These are phyloP conservation scores for Trichoderma endophyticum DNA, from an alignment of 2,329 filamentous ascomycete species.

Conservation along the genomic window DNA sequence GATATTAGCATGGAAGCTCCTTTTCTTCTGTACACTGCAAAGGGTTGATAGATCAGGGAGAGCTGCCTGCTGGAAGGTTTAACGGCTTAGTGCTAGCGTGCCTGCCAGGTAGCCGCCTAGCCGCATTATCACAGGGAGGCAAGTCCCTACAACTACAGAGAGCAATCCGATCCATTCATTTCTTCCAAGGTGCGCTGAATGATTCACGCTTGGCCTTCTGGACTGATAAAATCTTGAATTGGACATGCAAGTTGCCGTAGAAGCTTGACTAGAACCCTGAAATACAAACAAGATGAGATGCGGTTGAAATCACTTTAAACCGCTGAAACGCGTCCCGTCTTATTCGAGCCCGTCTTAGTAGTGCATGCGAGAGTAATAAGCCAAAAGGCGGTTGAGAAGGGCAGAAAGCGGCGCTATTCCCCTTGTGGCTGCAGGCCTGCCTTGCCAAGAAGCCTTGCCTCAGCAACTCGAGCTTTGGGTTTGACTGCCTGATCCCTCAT, in stretches of 20 bases:
- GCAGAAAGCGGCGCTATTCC: conserved; percentile 17
- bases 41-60: not conserved
- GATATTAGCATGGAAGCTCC: not conserved
- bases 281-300: not conserved
- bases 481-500: conserved; percentile 21
- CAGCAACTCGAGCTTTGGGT: conserved; percentile 14
- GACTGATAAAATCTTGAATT: not conserved
- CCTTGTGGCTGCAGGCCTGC: not conserved
- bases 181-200: not conserved
- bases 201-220: not conserved
- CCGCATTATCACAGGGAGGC: not conserved
- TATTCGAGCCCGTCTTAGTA: not conserved
- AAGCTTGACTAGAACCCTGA: not conserved
- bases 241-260: not conserved
- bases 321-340: not conserved
- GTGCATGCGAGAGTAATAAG: not conserved
- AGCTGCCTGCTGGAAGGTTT: not conserved
- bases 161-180: not conserved
- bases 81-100: not conserved
- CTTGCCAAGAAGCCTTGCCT: conserved; percentile 5
- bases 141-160: not conserved
- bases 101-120: not conserved
- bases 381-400: conserved; percentile 13
- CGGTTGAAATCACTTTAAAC: no score
- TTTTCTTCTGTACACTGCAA: not conserved